Conservation (phyloP, 1,284 basidiomycete species). For the Tilletia indica region DNA sequence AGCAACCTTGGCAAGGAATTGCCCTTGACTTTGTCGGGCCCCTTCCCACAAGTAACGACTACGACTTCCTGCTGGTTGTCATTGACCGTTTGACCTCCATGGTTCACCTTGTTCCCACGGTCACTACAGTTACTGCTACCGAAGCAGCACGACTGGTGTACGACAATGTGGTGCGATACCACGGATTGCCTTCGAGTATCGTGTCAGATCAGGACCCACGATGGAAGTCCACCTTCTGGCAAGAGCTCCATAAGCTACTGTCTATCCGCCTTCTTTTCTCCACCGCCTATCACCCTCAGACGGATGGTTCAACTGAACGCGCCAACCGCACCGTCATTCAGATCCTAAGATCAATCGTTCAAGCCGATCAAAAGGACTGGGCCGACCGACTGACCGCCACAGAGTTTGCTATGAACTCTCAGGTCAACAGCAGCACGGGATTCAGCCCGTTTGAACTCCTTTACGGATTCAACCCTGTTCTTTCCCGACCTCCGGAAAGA, state of each 20-base stretch:
- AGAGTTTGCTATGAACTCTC: constrained; percentile 20
- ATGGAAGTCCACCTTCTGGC: constrained; percentile 50
- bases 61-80: constrained; percentile 57
- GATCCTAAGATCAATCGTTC: constrained; percentile 38
- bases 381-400: constrained; percentile 5
- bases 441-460: constrained; percentile 15
- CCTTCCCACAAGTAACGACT: constrained; percentile 55
- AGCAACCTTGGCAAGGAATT: constrained; percentile 58
- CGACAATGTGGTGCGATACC: constrained; percentile 52
- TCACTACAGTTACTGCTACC: constrained; percentile 43
- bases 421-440: constrained; percentile 7
- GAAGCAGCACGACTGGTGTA: constrained; percentile 44
- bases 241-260: constrained; percentile 36
- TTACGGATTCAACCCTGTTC: constrained; percentile 11
- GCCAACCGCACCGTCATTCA: constrained; percentile 58
- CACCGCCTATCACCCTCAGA: constrained; percentile 55
- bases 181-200: constrained; percentile 55
- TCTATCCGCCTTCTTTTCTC: constrained; percentile 38
- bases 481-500: background rate
- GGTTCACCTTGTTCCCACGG: constrained; percentile 63
- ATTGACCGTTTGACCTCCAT: constrained; percentile 57
- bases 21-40: constrained; percentile 60
- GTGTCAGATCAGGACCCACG: constrained; percentile 58
- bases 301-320: constrained; percentile 60
- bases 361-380: constrained; percentile 30